Evolutionary conservation across 1,139 yeast genomes (phyloP).

Genomic region (Debaryomyces subglobosus): DNA sequence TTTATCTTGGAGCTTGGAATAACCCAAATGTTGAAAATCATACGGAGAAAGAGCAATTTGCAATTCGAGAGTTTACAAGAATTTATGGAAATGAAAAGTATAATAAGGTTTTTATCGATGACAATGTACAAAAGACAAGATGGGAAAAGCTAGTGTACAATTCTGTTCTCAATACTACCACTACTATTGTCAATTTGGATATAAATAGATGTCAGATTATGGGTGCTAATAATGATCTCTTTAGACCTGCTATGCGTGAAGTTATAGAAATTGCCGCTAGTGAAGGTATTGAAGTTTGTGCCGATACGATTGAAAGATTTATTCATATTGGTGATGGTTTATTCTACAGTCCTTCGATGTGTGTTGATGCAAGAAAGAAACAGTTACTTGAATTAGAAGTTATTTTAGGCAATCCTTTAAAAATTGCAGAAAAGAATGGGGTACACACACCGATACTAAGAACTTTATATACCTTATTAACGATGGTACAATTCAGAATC

Average conservation of each 20-base stretch:
- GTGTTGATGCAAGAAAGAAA: conserved; percentile 68
- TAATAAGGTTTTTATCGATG: conserved; percentile 49
- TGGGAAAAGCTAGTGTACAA: conserved; percentile 79
- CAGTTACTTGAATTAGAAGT: conserved; percentile 74
- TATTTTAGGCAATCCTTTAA: conserved; percentile 71
- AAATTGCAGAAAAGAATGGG: conserved; percentile 55
- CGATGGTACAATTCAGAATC: conserved; percentile 60
- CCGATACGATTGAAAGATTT: conserved; percentile 48
- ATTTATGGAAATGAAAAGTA: conserved; percentile 50
- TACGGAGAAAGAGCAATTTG: conserved; percentile 21
- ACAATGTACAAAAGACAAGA: conserved; percentile 54
- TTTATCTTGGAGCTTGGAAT: conserved; percentile 58
- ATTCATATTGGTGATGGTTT: conserved; percentile 63
- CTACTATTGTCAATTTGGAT: conserved; percentile 55
- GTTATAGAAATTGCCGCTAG: conserved; percentile 61
- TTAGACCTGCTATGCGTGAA: conserved; percentile 70
- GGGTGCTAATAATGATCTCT: conserved; percentile 51
- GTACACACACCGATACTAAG: conserved; percentile 62
- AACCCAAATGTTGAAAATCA: conserved; percentile 22
- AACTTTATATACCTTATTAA: conserved; percentile 59
- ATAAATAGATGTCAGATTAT: conserved; percentile 60
- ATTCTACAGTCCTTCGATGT: conserved; percentile 74
- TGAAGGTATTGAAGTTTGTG: conserved; percentile 59
- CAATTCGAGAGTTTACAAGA: conserved; percentile 45
- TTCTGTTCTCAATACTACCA: conserved; percentile 64